Percentiles rank a stretch among this genome's conserved stretches.
Conservation (phyloP, 176 grass and related monocot genomes). For the Aegilops umbellulata region DNA sequence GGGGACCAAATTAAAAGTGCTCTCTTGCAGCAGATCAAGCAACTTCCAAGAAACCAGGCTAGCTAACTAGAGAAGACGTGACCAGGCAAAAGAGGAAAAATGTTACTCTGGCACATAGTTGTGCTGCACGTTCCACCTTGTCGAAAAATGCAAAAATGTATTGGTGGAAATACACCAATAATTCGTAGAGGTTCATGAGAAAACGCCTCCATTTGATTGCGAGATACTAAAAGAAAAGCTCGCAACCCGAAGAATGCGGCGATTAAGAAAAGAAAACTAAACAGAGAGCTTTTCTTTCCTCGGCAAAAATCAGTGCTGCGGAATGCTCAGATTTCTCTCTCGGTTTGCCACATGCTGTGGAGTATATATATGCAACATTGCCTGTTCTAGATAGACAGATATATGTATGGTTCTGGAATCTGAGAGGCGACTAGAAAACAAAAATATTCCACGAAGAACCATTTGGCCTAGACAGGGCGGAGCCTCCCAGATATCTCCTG, state of each 20-base stretch:
- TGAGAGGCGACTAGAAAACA: neutral
- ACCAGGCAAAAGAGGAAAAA: too few relatives aligned
- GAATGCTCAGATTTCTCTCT: too few relatives aligned
- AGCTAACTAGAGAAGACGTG: too few relatives aligned
- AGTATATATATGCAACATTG: neutral
- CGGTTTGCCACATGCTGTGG: too few relatives aligned
- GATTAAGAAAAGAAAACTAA: too few relatives aligned
- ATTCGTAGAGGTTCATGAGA: neutral
- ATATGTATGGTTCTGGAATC: neutral
- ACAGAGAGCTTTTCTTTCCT: too few relatives aligned
- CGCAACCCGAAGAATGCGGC: too few relatives aligned
- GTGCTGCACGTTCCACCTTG: neutral
- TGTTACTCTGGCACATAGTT: neutral
- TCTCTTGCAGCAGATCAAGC: neutral
- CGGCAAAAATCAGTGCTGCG: too few relatives aligned
- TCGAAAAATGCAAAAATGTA: too few relatives aligned
- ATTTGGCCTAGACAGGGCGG: neutral
- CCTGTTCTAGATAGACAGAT: neutral
- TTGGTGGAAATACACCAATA: neutral
- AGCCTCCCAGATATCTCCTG: neutral
- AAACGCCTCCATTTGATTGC: neutral
- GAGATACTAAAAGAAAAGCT: too few relatives aligned
- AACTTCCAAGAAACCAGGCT: slow-evolving; percentile 8
- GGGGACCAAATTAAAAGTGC: neutral
- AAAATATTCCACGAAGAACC: neutral